Evolutionary conservation across 352 stramenopile genomes (phyloP), one percentile per base, ranked within the genome.

Genomic region (Lagenidium sp.): DNA sequence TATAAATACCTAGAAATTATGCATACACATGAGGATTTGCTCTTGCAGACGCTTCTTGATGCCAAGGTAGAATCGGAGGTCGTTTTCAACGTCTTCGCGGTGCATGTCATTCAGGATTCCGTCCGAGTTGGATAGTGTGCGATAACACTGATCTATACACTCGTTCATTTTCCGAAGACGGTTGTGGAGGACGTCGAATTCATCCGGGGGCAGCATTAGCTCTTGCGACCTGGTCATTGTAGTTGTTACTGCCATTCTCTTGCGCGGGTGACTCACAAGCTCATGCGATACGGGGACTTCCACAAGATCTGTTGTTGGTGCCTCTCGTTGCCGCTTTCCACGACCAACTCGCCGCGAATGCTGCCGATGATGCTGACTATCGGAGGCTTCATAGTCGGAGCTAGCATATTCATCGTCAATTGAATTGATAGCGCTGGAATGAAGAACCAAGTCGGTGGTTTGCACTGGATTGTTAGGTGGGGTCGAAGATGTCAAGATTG

Each of bases 11-110:
- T 73, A 83, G 34, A 74, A 83, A 22, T 66, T 67, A 38, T 83
- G 68, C 73, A 86, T 86, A 18, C 75, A 62, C 41, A 83, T 72
- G 8, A 86, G 49, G 19, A 86, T 48, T 22, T 86, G 70, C 55
- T 83, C 68, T 42, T 86, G 73, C 28, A 86, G 56, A 6, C 67
- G 67, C 50, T 83, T 72, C 49, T 86, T 86, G 52, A 86, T 86
- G 31, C 69, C 68, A 1, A 66, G 68, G 54, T 82, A 86, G 48
- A 86, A 86, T 3, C 63, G 63, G 34, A 86, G 46, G 44, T 86
- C 73, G 11, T 57, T 57, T 36, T 86, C 73, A 40, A 86, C 42
- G 25, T 62, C 75, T 47, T 74, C 56, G 21, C 75, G 72, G 35
- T 86, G 72, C 41, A 50, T 65, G 22, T 74, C 65, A 51, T 64